Conservation (phyloP, 768 basidiomycete genomes). For the Pleurotus tuber-regium region DNA sequence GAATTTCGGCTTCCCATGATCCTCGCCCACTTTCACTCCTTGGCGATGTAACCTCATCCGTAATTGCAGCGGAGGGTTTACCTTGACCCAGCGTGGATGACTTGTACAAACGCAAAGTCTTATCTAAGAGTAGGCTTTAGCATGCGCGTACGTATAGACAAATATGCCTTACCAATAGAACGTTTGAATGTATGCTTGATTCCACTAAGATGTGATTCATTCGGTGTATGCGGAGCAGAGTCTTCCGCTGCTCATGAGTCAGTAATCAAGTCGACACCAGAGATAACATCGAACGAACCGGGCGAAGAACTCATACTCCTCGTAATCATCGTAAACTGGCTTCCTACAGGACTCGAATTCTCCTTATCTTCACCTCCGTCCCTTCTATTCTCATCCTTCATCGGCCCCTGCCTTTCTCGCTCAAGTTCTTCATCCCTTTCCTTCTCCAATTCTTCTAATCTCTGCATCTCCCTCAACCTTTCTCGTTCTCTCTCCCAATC, state of each 20-base stretch:
- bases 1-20: slow-evolving; percentile 51
- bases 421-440: slow-evolving; percentile 44
- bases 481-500: slow-evolving; percentile 78
- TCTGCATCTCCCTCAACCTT: slow-evolving; percentile 66
- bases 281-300: slow-evolving; percentile 24
- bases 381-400: slow-evolving; percentile 20
- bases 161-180: slow-evolving; percentile 52
- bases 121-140: slow-evolving; percentile 46
- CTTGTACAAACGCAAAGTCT: slow-evolving; percentile 67
- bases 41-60: slow-evolving; percentile 22
- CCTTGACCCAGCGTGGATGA: slow-evolving; percentile 52
- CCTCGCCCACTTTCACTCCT: slow-evolving; percentile 27
- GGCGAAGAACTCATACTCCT: slow-evolving; percentile 23
- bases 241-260: too few species aligned
- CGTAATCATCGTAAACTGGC: slow-evolving; percentile 8
- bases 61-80: slow-evolving; percentile 39
- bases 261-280: too few species aligned
- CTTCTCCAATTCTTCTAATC: slow-evolving; percentile 53
- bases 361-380: slow-evolving; percentile 12
- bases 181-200: slow-evolving; percentile 71
- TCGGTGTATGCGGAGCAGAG: slow-evolving; percentile 26
- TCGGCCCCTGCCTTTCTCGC: slow-evolving; percentile 32
- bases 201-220: slow-evolving; percentile 32
- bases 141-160: too few species aligned
- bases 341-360: slow-evolving; percentile 3